phyloP scores from a whole-genome alignment of 2,329 filamentous ascomycete genomes.

The Pezizomycotina sp. region DNA sequence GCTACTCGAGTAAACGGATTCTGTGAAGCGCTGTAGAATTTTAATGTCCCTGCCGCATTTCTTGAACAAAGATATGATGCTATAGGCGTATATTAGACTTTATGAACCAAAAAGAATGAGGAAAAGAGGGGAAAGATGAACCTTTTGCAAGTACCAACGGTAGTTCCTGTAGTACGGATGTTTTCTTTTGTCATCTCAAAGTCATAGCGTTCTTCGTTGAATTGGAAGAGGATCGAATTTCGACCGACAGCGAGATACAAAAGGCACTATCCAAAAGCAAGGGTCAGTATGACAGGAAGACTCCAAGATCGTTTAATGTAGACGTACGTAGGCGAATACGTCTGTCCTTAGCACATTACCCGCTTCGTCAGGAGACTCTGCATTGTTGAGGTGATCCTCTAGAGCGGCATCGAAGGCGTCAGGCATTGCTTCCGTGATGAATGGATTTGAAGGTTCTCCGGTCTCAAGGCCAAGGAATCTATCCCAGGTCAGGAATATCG shows the following conservation, averaged over 20 bases:
- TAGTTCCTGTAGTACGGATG: conserved; percentile 37
- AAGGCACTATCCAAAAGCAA: conserved; percentile 35
- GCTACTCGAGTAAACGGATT: conserved; percentile 10
- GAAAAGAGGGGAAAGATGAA: too few species aligned
- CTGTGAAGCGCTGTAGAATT: conserved; percentile 17
- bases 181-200: conserved; percentile 37
- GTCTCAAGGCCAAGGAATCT: conserved; percentile 38
- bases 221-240: conserved; percentile 54
- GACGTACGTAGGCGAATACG: conserved; percentile 8
- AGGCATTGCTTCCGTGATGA: conserved; percentile 53
- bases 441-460: conserved; percentile 33
- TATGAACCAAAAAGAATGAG: too few species aligned
- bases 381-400: conserved; percentile 23
- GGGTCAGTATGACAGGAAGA: conserved; percentile 2
- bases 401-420: conserved; percentile 49
- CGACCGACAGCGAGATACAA: conserved; percentile 52
- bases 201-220: conserved; percentile 36
- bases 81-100: too few species aligned
- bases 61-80: conserved; percentile 20
- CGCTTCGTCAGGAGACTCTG: conserved; percentile 6
- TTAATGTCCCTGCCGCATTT: conserved; percentile 20
- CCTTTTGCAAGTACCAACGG: conserved; percentile 29
- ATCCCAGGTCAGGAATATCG: conserved; percentile 52
- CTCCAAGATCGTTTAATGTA: not conserved
- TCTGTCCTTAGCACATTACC: conserved; percentile 15